These are phyloP conservation scores for Fusarium sp. DNA, from an alignment of 2,329 filamentous ascomycete species.

Conservation along the genomic window DNA sequence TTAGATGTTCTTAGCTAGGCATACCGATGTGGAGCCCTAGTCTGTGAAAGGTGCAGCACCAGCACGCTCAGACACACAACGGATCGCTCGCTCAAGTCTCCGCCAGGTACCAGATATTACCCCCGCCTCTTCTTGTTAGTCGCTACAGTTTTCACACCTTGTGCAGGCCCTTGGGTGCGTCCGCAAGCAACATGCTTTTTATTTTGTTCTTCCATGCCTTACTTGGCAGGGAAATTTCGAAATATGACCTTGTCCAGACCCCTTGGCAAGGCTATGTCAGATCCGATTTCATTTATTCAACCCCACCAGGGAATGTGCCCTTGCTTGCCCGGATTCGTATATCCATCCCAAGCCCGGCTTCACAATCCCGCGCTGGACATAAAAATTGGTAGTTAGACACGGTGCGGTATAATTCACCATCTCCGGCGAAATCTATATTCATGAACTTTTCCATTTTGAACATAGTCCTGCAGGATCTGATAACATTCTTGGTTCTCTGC, in stretches of 20 bases:
- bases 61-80: slow-evolving; percentile 47
- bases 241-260: slow-evolving; percentile 42
- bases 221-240: slow-evolving; percentile 40
- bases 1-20: too few species aligned
- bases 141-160: slow-evolving; percentile 41
- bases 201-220: slow-evolving; percentile 58
- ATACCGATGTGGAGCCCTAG: slow-evolving; percentile 34
- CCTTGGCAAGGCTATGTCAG: slow-evolving; percentile 45
- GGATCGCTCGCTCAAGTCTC: slow-evolving; percentile 46
- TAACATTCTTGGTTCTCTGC: too few species aligned
- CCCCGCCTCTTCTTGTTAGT: slow-evolving; percentile 43
- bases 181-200: slow-evolving; percentile 41
- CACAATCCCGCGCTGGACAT: too few species aligned
- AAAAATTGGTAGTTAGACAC: too few species aligned
- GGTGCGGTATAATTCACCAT: too few species aligned
- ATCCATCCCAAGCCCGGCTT: slow-evolving; percentile 44
- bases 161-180: slow-evolving; percentile 42
- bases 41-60: slow-evolving; percentile 42
- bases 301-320: slow-evolving; percentile 40
- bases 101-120: slow-evolving; percentile 34
- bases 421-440: too few species aligned
- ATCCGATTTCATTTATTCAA: slow-evolving; percentile 41
- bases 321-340: slow-evolving; percentile 45
- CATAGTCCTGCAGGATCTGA: too few species aligned
- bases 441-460: too few species aligned